Percentiles rank a stretch among this genome's conserved stretches.
Conservation (phyloP, 768 basidiomycete genomes). For the Suillus americanus region DNA sequence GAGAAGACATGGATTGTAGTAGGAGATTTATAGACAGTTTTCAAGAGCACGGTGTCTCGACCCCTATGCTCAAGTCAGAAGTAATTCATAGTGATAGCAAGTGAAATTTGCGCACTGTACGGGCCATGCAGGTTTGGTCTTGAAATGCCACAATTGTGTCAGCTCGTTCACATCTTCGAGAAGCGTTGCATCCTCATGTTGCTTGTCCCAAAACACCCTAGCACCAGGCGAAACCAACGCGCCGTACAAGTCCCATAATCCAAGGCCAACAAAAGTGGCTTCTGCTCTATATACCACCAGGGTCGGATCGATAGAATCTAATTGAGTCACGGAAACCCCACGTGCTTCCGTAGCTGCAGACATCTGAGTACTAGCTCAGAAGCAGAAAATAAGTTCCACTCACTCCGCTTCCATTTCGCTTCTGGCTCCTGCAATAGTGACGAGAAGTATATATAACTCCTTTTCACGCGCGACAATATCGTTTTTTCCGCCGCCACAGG, state of each 20-base stretch:
- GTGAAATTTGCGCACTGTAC: constrained; percentile 62
- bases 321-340: constrained; percentile 92
- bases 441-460: constrained; percentile 98
- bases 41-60: constrained; percentile 85
- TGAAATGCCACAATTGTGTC: constrained; percentile 92
- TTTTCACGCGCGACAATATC: constrained; percentile 80
- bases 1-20: constrained; percentile 93
- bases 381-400: constrained; percentile 28
- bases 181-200: constrained; percentile 81
- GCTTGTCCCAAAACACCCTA: constrained; percentile 83
- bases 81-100: constrained; percentile 12
- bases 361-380: constrained; percentile 8
- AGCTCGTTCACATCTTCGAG: constrained; percentile 89
- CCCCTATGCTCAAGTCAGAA: constrained; percentile 49
- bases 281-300: constrained; percentile 95
- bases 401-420: constrained; percentile 93
- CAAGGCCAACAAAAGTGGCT: constrained; percentile 94
- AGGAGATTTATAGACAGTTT: constrained; percentile 96
- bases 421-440: constrained; percentile 96
- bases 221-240: constrained; percentile 87
- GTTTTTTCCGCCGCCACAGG: constrained; percentile 71
- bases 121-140: constrained; percentile 91
- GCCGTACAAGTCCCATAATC: constrained; percentile 92
- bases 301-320: constrained; percentile 96
- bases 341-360: constrained; percentile 72